These are phyloP conservation scores for Butyriboletus loyo DNA, from an alignment of 768 basidiomycete genomes.

Conservation along the genomic window DNA sequence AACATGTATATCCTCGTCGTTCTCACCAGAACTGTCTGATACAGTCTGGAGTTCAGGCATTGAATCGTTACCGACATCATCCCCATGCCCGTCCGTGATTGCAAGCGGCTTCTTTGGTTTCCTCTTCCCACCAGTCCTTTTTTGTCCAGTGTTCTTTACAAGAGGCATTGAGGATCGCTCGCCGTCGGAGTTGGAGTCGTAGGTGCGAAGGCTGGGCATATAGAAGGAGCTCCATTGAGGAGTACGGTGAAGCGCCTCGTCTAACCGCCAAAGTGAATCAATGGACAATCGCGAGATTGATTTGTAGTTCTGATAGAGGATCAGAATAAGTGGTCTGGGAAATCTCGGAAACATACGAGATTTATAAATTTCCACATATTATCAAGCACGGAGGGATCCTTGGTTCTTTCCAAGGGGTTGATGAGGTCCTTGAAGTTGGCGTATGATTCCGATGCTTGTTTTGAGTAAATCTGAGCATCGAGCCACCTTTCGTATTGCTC, in stretches of 20 bases:
- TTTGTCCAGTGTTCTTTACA: conserved; percentile 12
- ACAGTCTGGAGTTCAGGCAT: conserved; percentile 70
- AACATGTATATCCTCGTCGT: conserved; percentile 33
- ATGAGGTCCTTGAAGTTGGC: conserved; percentile 54
- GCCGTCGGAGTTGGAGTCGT: conserved; percentile 25
- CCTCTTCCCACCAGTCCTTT: conserved; percentile 24
- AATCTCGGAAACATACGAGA: conserved; percentile 38
- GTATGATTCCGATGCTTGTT: conserved; percentile 49
- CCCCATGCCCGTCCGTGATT: conserved; percentile 43
- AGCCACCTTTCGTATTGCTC: conserved; percentile 63
- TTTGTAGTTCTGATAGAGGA: conserved; percentile 55
- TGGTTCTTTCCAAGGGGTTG: conserved; percentile 57
- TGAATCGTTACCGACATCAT: conserved; percentile 45
- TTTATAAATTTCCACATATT: conserved; percentile 66
- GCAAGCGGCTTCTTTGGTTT: conserved; percentile 42
- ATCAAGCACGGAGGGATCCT: conserved; percentile 46
- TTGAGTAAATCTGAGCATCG: conserved; percentile 64
- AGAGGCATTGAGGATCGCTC: conserved; percentile 16
- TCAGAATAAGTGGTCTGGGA: not conserved
- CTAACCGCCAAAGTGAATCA: conserved; percentile 63
- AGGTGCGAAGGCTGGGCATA: conserved; percentile 19
- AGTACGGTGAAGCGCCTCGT: conserved; percentile 44
- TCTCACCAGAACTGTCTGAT: conserved; percentile 53
- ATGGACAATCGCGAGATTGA: conserved; percentile 49
- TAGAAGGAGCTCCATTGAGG: conserved; percentile 60